Base-by-base conservation (phyloP, 495 filamentous ascomycete genomes). In the Daldinia vernicosa region DNA sequence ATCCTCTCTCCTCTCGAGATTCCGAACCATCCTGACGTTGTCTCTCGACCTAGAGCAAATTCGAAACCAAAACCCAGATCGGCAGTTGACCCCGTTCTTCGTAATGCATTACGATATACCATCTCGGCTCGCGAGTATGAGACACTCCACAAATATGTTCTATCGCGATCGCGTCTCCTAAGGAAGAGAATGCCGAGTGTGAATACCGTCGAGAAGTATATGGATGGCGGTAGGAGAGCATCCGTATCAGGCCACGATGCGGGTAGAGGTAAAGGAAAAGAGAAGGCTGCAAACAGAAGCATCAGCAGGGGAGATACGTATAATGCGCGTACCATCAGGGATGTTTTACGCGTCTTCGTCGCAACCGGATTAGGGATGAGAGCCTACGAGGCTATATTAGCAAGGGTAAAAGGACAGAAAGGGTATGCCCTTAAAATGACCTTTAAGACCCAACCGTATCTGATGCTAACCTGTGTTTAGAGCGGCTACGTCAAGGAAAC, bases 71-170 rank as follows among this genome's bases (percentile, higher is more conserved):
- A 78, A 19, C 74, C 81, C 6, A 81, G 71, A 64, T 79, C 82
- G 9, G 78, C 80, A 9, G 74, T 84, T 61, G 89, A 91, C 60
- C 87, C 88, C 22, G 83, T 91, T 72, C 82, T 89, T 27, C 92
- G 91, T 79, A 94, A 93, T 79, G 89, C 91, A 43, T 84, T 97
- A 59, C 88, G 93, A 69, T 90, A 95, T 79, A 93, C 90, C 63
- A 86, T 97, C 51, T 94, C 90, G 78, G 89, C 91, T 51, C 89
- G 90, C 78, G 94, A 97, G 76, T 97, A 97, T 80, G 87, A 90
- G 67, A 82, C 89, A 2, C 87, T 97, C 24, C 92, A 97, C 79
- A 89, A 89, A 74, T 90, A 92, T 71, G 86, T 93, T 35, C 84
- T 91, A 60, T 92, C 89, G 67, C 89, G 89, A 39, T 88, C 89